Conservation (phyloP, 352 stramenopile species). For the Pythium phragmiticola region DNA sequence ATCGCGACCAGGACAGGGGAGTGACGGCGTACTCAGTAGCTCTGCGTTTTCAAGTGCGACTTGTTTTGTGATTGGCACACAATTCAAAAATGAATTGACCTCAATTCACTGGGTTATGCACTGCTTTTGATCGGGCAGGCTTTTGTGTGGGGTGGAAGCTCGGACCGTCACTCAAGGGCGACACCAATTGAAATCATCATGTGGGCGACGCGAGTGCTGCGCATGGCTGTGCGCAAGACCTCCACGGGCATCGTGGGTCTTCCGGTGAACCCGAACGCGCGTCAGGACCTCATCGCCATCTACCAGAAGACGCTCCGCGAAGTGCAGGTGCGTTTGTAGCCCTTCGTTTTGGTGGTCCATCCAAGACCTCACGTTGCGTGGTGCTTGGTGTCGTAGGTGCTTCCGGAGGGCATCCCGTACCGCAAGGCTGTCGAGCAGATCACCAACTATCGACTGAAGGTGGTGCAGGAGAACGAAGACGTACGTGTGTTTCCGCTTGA, state of each 20-base stretch:
- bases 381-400: conserved; percentile 31
- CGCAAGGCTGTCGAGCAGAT: conserved; percentile 78
- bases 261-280: conserved; percentile 80
- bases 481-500: conserved; percentile 31
- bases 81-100: background rate
- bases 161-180: conserved; percentile 7
- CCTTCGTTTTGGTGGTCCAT: conserved; percentile 17
- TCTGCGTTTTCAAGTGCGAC: background rate
- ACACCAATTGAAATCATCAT: conserved; percentile 34
- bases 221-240: conserved; percentile 86
- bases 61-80: background rate
- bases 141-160: conserved; percentile 34
- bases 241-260: conserved; percentile 85
- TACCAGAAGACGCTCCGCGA: conserved; percentile 84
- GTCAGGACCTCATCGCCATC: conserved; percentile 80
- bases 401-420: conserved; percentile 69
- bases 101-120: conserved; percentile 20
- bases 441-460: conserved; percentile 83
- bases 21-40: background rate
- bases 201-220: conserved; percentile 80
- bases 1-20: background rate
- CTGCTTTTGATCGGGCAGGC: conserved; percentile 4
- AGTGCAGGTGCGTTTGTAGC: conserved; percentile 51
- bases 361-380: background rate
- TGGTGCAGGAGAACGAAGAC: conserved; percentile 69